A percentile compares a stretch with the other conserved stretches of the same genome.
Evolutionary conservation across 345 rosid genomes (phyloP).

Genomic region (Citrus reticulata): DNA sequence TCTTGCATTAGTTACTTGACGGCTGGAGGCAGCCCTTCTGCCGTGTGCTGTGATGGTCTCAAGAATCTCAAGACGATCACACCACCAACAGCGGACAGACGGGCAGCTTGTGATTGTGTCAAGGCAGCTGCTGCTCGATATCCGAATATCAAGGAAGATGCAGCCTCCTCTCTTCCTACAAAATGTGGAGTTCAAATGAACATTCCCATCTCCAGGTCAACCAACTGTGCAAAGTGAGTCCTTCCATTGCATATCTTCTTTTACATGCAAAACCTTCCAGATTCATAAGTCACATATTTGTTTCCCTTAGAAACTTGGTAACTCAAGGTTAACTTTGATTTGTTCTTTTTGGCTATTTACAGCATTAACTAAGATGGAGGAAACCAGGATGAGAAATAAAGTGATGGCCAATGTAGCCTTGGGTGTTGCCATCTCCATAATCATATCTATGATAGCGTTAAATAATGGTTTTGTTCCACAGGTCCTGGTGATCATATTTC

Average conservation of each 20-base stretch:
- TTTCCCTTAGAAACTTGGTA: not conserved
- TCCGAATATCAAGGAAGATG: not conserved
- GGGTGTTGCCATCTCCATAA: not conserved
- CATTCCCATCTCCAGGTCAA: not conserved
- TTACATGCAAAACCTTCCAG: not conserved
- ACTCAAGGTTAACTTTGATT: not conserved
- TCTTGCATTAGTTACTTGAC: not conserved
- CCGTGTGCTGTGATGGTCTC: not conserved
- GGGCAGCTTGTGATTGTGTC: not conserved
- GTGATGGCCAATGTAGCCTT: not conserved
- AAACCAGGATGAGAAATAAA: not conserved
- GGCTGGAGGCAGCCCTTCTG: not conserved
- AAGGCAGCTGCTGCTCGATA: not conserved
- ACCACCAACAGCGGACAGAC: not conserved
- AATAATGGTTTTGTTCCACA: not conserved
- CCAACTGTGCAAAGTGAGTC: not conserved
- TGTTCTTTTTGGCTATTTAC: not conserved
- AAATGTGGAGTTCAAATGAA: slow-evolving; percentile 2
- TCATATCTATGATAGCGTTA: not conserved
- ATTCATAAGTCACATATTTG: not conserved
- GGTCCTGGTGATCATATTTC: not conserved
- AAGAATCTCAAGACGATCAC: not conserved
- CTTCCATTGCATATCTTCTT: not conserved
- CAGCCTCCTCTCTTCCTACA: not conserved
- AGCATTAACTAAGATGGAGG: not conserved